These are phyloP conservation scores for Westerdykella aurantiaca DNA, from an alignment of 2,329 filamentous ascomycete genomes.

Conservation along the genomic window DNA sequence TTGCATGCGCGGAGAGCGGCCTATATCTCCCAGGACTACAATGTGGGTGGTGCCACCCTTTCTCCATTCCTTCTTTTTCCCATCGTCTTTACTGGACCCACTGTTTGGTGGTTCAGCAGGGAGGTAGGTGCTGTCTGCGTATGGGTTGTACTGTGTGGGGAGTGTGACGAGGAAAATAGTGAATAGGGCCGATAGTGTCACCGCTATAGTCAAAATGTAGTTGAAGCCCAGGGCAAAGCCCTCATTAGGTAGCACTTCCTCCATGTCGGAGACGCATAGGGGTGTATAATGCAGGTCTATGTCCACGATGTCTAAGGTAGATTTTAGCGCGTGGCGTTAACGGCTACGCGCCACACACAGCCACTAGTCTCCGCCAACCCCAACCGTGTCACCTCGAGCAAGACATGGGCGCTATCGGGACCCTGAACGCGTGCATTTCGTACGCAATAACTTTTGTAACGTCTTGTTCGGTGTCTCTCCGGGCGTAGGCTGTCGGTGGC, in stretches of 20 bases:
- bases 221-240: slow-evolving; percentile 30
- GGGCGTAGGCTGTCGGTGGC: not conserved
- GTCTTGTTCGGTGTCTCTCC: not conserved
- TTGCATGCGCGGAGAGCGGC: slow-evolving; percentile 94
- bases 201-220: slow-evolving; percentile 36
- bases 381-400: no score
- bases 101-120: slow-evolving; percentile 10
- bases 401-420: no score
- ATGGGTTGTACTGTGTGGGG: slow-evolving; percentile 48
- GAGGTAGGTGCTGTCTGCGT: slow-evolving; percentile 23
- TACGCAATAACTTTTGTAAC: not conserved
- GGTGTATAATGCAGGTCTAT: no score
- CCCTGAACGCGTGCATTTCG: no score
- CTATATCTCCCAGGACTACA: slow-evolving; percentile 90
- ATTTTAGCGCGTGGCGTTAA: no score
- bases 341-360: no score
- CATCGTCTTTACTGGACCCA: not conserved
- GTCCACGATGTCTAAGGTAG: no score
- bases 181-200: slow-evolving; percentile 43
- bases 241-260: slow-evolving; percentile 23
- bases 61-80: slow-evolving; percentile 18
- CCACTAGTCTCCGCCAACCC: no score
- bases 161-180: slow-evolving; percentile 49
- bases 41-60: slow-evolving; percentile 62
- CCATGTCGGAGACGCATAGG: no score